Evolutionary conservation across 2,329 filamentous ascomycete species (phyloP).

Genomic region (Iodosphaeria phyllophila): DNA sequence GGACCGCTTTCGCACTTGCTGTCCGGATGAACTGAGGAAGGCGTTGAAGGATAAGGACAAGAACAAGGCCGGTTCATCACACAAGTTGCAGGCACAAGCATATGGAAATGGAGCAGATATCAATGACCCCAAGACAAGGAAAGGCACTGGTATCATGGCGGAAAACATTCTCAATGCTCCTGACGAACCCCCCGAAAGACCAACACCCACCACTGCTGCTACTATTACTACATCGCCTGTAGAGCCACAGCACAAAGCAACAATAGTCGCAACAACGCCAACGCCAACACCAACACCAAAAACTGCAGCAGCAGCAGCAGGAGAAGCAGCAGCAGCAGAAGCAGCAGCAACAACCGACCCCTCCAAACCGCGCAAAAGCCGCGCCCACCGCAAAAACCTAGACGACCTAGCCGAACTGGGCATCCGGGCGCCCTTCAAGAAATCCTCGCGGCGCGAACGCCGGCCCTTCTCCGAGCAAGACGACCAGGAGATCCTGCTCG

Average conservation of each 20-base stretch:
- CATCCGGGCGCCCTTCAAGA: slow-evolving; percentile 42
- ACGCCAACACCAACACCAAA: too few relatives aligned
- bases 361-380: slow-evolving; percentile 26
- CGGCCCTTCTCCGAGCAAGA: slow-evolving; percentile 44
- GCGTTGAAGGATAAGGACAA: slow-evolving; percentile 15
- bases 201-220: too few relatives aligned
- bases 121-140: slow-evolving; percentile 24
- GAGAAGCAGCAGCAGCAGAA: too few relatives aligned
- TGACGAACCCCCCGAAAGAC: slow-evolving; percentile 17
- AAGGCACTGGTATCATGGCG: slow-evolving; percentile 28
- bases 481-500: slow-evolving; percentile 40
- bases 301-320: too few relatives aligned
- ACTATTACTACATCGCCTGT: too few relatives aligned
- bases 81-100: too few relatives aligned
- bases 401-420: slow-evolving; percentile 37
- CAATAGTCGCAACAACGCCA: too few relatives aligned
- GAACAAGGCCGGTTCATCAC: too few relatives aligned
- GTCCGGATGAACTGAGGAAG: slow-evolving; percentile 37
- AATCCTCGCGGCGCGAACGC: slow-evolving; percentile 39
- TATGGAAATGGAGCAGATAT: too few relatives aligned
- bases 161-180: slow-evolving; percentile 36
- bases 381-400: slow-evolving; percentile 34
- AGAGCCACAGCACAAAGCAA: too few relatives aligned
- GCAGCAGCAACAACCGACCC: too few relatives aligned
- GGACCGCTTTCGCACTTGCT: slow-evolving; percentile 47